Base-by-base conservation (phyloP, 106 monocot species). In the Amphibolis antarctica region DNA sequence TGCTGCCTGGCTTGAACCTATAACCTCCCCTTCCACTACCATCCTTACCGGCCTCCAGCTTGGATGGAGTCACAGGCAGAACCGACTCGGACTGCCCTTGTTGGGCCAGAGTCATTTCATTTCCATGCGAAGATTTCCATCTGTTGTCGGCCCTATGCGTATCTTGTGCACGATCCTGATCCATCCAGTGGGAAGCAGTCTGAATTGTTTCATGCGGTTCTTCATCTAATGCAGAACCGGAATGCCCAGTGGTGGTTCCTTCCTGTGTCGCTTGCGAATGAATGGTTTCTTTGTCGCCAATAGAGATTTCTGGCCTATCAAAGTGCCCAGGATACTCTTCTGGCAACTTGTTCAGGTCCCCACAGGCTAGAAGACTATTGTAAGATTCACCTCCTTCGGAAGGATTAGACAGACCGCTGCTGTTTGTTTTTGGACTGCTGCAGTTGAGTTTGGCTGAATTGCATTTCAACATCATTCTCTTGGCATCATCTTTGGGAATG, bases 311-410 rank as follows among this genome's bases (percentile, higher is more conserved):
- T 45, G 71, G 64, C 65, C 78, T 79, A 55, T 76, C 78, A 30
- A 55, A 27, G 44, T 68, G 58, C 53, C 58, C 71, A 52, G 45
- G 49, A 63, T 43, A 68, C 42, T 66, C 65, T 28, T 76, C 80
- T 9, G 78, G 83, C 15, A 66, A 68, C 59, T 82, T 82, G 50
- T 85, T 85, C 53, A 82, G 72, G 71, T 91, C 86, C 46, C 78
- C 59, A 66, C 64, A 86, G 18, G 66, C 30, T 24, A 55, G 57
- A 6, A 60, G 15, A 11, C 19, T 76, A 28, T 74, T 83, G 26
- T 84, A 80, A 28, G 81, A 86, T 64, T 81, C 88, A 45, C 79
- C 77, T 58, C 79, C 83, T 17, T 79, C 83, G 0, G 77, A 79
- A 12, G 73, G 76, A 69, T 76, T 80, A 15, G 85, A 81, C 22